These are phyloP conservation scores for Reticulomyxa filosa DNA, from an alignment of 78 protist species.

Conservation along the genomic window DNA sequence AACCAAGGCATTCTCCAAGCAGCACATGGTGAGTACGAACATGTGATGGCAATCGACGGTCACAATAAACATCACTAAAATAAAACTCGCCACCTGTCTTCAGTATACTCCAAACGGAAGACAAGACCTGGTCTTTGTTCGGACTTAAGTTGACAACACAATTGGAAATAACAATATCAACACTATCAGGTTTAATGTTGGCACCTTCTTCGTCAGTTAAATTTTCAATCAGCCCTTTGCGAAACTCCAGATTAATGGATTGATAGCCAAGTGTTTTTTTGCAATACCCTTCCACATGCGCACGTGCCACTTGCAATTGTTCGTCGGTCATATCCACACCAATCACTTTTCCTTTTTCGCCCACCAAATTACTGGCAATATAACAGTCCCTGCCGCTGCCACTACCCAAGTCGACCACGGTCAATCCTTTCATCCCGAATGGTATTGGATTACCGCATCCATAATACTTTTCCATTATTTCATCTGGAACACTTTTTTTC, in stretches of 20 bases:
- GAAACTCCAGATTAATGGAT: constrained; percentile 17
- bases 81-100: neutral
- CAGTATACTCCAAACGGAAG: neutral
- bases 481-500: constrained; percentile 14
- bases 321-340: constrained; percentile 68
- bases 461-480: constrained; percentile 28
- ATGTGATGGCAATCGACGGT: neutral
- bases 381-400: constrained; percentile 56
- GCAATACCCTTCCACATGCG: constrained; percentile 12
- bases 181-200: neutral
- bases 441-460: constrained; percentile 43
- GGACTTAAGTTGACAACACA: constrained; percentile 55
- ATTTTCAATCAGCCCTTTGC: constrained; percentile 40
- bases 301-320: constrained; percentile 35
- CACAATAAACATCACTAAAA: neutral
- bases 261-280: constrained; percentile 9
- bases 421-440: neutral
- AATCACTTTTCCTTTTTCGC: neutral
- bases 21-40: neutral
- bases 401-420: constrained; percentile 50
- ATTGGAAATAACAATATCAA: constrained; percentile 25
- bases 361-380: constrained; percentile 18
- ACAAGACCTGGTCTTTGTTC: constrained; percentile 15
- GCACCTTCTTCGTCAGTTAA: constrained; percentile 5
- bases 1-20: neutral